Conservation (phyloP, 495 filamentous ascomycete genomes). For the Penicillium manginii region DNA sequence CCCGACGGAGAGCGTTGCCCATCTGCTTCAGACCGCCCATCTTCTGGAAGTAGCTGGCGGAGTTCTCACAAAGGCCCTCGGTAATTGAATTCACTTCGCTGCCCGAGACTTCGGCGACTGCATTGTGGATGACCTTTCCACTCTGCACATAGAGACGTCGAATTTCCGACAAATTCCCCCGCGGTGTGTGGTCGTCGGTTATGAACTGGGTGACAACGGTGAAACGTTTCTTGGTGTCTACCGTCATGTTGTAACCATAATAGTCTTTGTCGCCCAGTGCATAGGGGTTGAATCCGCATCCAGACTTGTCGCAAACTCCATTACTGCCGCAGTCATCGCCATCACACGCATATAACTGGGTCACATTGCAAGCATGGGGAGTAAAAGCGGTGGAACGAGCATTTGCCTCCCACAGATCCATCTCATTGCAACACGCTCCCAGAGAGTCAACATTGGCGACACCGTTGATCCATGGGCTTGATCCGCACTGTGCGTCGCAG, state of each 20-base stretch:
- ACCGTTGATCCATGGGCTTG: slow-evolving; percentile 60
- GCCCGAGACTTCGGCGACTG: slow-evolving; percentile 21
- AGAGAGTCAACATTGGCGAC: slow-evolving; percentile 52
- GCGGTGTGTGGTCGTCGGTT: slow-evolving; percentile 46
- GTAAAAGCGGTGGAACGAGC: slow-evolving; percentile 56
- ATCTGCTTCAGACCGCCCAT: slow-evolving; percentile 35
- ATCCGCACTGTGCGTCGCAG: slow-evolving; percentile 70
- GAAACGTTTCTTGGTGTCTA: slow-evolving; percentile 64
- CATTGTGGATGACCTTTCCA: slow-evolving; percentile 55
- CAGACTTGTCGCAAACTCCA: slow-evolving; percentile 66
- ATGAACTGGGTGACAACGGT: slow-evolving; percentile 72
- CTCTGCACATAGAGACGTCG: slow-evolving; percentile 64
- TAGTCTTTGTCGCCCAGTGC: slow-evolving; percentile 56
- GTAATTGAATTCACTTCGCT: slow-evolving; percentile 30
- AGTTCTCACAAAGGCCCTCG: slow-evolving; percentile 23
- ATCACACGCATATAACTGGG: slow-evolving; percentile 49
- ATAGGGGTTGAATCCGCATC: slow-evolving; percentile 69
- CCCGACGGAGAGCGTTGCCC: slow-evolving; percentile 47
- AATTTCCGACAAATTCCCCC: slow-evolving; percentile 59
- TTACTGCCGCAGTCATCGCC: slow-evolving; percentile 50
- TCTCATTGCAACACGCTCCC: slow-evolving; percentile 63
- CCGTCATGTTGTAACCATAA: slow-evolving; percentile 55
- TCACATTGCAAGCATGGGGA: slow-evolving; percentile 57
- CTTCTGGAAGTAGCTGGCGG: slow-evolving; percentile 19
- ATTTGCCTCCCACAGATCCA: slow-evolving; percentile 71